Evolutionary conservation across 345 rosid species (phyloP).

Genomic region (Turnera subulata): DNA sequence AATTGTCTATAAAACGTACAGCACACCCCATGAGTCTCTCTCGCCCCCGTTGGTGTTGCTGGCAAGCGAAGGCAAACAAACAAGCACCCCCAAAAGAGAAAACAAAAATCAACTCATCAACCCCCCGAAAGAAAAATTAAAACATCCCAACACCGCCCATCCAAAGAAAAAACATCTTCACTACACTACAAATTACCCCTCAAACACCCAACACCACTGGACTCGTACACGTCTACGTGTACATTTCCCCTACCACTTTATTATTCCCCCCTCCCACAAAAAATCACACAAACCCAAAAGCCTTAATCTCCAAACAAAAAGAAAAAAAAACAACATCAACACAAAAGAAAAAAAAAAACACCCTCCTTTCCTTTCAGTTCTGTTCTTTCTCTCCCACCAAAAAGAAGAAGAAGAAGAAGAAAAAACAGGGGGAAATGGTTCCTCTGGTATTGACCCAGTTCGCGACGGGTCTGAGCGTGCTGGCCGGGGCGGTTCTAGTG

Average conservation of each 20-base stretch:
- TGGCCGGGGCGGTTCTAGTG: conserved; percentile 82
- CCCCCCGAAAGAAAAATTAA: neutral
- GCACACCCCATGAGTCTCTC: too few relatives aligned
- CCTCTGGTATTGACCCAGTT: conserved; percentile 76
- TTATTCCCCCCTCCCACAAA: too few relatives aligned
- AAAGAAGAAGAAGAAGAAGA: too few relatives aligned
- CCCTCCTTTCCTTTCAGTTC: conserved; percentile 1
- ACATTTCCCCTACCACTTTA: conserved; percentile 34
- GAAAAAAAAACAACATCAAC: neutral
- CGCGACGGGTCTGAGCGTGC: conserved; percentile 74
- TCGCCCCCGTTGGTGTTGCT: too few relatives aligned
- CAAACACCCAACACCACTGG: conserved; percentile 18
- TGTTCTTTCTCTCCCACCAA: neutral
- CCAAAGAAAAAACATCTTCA: conserved; percentile 2
- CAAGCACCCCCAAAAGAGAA: neutral
- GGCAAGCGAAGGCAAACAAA: neutral
- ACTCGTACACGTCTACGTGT: conserved; percentile 46
- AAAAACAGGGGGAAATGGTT: too few relatives aligned
- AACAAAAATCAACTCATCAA: neutral
- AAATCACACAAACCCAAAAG: too few relatives aligned
- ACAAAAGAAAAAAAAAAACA: neutral
- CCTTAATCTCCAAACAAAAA: neutral
- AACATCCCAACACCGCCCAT: neutral
- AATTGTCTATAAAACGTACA: too few relatives aligned
- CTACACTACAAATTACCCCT: conserved; percentile 5